Evolutionary conservation across 2,329 filamentous ascomycete genomes (phyloP).

Genomic region (Zopfia rhizophila): DNA sequence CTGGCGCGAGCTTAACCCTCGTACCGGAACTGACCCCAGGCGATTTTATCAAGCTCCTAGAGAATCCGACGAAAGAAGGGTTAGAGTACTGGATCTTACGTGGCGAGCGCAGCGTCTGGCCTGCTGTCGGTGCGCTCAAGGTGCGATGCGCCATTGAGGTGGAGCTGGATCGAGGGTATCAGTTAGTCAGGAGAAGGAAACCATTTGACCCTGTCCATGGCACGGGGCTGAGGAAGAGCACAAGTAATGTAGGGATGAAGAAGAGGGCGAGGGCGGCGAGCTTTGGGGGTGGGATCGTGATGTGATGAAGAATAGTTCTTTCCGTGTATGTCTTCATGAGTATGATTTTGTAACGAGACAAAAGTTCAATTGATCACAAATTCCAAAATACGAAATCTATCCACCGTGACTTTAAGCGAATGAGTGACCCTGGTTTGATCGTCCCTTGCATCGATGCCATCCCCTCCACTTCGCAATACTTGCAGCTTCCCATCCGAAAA

Average conservation of each 20-base stretch:
- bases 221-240: conserved; percentile 42
- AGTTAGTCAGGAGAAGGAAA: conserved; percentile 72
- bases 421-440: no score
- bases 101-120: conserved; percentile 91
- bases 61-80: conserved; percentile 79
- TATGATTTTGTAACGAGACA: no score
- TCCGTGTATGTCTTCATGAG: no score
- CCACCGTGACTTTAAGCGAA: no score
- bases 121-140: conserved; percentile 82
- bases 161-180: conserved; percentile 86
- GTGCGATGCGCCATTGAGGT: conserved; percentile 87
- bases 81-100: conserved; percentile 86
- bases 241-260: conserved; percentile 26
- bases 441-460: no score
- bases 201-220: conserved; percentile 60
- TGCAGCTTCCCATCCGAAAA: no score
- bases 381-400: no score
- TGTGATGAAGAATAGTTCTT: no score
- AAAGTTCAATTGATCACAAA: no score
- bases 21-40: conserved; percentile 79
- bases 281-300: conserved; percentile 39
- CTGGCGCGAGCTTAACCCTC: conserved; percentile 80
- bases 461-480: no score
- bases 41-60: conserved; percentile 83
- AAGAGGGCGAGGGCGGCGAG: conserved; percentile 40